Conservation (phyloP, 202 grass and related monocot genomes). For the Panicum hallii region DNA sequence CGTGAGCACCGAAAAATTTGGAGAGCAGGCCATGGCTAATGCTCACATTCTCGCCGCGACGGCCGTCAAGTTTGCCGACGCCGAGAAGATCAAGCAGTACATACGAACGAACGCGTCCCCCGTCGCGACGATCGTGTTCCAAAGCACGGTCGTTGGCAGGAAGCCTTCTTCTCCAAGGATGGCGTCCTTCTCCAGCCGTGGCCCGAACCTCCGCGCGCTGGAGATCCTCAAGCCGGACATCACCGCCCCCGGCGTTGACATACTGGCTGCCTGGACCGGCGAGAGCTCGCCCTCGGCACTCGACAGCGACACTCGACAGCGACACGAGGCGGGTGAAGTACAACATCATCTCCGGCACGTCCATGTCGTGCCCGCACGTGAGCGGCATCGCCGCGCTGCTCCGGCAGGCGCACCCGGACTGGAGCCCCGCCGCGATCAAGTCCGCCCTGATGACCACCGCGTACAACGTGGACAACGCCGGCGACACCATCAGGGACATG, state of each 20-base stretch:
- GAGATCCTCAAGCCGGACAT: constrained; percentile 68
- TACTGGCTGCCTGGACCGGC: constrained; percentile 57
- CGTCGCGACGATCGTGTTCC: constrained; percentile 45
- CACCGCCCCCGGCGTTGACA: constrained; percentile 56
- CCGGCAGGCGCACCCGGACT: constrained; percentile 10
- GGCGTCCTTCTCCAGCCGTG: constrained; percentile 51
- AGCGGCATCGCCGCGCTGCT: constrained; percentile 56
- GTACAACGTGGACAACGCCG: constrained; percentile 40
- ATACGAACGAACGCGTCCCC: constrained; percentile 27
- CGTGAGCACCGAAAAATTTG: background rate
- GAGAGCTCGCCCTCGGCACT: constrained; percentile 15
- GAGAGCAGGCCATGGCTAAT: constrained; percentile 15
- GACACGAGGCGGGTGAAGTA: constrained; percentile 38
- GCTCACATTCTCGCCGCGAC: constrained; percentile 38
- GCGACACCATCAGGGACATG: constrained; percentile 43
- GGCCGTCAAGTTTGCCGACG: constrained; percentile 10
- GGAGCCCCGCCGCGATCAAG: constrained; percentile 58
- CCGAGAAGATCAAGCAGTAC: constrained; percentile 35
- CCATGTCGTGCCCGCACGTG: constrained; percentile 25
- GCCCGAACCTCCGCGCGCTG: constrained; percentile 13
- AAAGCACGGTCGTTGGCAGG: constrained; percentile 32
- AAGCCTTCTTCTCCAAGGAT: constrained; percentile 39
- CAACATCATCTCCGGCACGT: constrained; percentile 33
- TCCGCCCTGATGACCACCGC: constrained; percentile 59
- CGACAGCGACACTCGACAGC: constrained; percentile 23